phyloP scores from a whole-genome alignment of 139 green algal genomes.

The Pedinophyceae sp. region DNA sequence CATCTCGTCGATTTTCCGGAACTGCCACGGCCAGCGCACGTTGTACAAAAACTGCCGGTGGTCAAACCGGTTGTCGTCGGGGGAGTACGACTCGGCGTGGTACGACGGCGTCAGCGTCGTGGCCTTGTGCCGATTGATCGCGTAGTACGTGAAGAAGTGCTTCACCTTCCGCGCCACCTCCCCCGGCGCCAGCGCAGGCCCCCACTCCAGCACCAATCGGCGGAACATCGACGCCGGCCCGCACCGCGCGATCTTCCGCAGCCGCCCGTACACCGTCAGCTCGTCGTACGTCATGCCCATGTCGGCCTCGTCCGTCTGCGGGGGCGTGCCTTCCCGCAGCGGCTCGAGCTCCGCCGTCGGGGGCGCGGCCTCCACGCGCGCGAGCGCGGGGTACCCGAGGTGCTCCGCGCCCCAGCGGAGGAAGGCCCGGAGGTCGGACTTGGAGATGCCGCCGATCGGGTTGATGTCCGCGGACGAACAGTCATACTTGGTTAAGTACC shows the following conservation, averaged over 20 bases:
- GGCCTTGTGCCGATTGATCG: conserved; percentile 36
- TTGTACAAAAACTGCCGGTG: conserved; percentile 92
- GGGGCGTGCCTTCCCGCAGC: conserved; percentile 13
- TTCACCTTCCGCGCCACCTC: conserved; percentile 11
- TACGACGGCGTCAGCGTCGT: conserved; percentile 81
- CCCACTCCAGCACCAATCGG: conserved; percentile 28
- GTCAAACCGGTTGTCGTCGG: conserved; percentile 92
- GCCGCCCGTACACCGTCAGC: conserved; percentile 69
- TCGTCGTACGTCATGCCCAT: conserved; percentile 95
- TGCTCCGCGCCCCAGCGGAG: conserved; percentile 58
- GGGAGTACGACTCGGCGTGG: conserved; percentile 89
- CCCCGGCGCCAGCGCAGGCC: neutral
- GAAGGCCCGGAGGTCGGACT: conserved; percentile 58
- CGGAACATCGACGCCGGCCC: conserved; percentile 83
- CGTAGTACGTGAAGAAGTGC: conserved; percentile 29
- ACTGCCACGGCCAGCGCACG: conserved; percentile 37
- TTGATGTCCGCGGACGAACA: conserved; percentile 90
- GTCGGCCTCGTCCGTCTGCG: conserved; percentile 76
- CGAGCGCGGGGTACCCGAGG: conserved; percentile 63
- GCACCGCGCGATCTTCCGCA: conserved; percentile 72
- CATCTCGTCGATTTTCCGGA: conserved; percentile 24
- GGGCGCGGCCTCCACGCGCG: conserved; percentile 54
- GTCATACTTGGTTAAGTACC: conserved; percentile 81
- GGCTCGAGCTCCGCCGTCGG: conserved; percentile 93
- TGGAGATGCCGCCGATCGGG: conserved; percentile 66